These are phyloP conservation scores for Neophaeococcomyces mojaviensis DNA, from an alignment of 2,329 filamentous ascomycete species.

Conservation along the genomic window DNA sequence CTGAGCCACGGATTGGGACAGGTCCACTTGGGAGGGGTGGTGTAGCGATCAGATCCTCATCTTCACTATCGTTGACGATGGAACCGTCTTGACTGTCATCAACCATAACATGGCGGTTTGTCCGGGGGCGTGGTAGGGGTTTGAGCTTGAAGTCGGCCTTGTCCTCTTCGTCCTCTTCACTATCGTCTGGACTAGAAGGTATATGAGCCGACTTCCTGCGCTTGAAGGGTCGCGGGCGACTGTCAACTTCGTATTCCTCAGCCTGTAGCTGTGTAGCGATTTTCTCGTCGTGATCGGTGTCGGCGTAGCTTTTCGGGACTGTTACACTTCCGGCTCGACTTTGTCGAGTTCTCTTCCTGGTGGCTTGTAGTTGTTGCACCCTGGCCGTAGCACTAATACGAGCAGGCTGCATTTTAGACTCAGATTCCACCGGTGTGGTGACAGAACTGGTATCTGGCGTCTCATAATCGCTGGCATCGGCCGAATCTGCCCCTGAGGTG, in stretches of 20 bases:
- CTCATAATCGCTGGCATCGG: conserved; percentile 45
- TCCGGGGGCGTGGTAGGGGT: neutral
- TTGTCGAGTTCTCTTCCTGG: conserved; percentile 37
- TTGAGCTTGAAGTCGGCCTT: neutral
- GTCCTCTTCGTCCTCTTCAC: neutral
- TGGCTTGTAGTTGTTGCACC: conserved; percentile 40
- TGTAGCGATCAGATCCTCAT: conserved; percentile 13
- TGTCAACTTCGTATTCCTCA: conserved; percentile 39
- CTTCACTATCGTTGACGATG: conserved; percentile 12
- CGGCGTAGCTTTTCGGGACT: conserved; percentile 23
- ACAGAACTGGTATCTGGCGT: conserved; percentile 56
- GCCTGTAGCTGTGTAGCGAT: conserved; percentile 52
- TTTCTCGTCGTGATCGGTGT: conserved; percentile 39
- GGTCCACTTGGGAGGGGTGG: conserved; percentile 1
- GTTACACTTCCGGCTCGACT: conserved; percentile 33
- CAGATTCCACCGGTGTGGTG: conserved; percentile 43
- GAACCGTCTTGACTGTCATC: conserved; percentile 7
- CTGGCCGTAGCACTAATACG: conserved; percentile 38
- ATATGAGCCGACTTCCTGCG: neutral
- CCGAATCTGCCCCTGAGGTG: conserved; percentile 31
- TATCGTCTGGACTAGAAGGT: neutral
- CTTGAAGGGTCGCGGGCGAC: conserved; percentile 2
- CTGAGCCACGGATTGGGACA: neutral
- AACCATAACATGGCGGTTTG: conserved; percentile 8
- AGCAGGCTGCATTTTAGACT: conserved; percentile 5